Evolutionary conservation across 2,329 filamentous ascomycete genomes (phyloP), one percentile per base, ranked within the genome.

Genomic region (Delphinella strobiligena): DNA sequence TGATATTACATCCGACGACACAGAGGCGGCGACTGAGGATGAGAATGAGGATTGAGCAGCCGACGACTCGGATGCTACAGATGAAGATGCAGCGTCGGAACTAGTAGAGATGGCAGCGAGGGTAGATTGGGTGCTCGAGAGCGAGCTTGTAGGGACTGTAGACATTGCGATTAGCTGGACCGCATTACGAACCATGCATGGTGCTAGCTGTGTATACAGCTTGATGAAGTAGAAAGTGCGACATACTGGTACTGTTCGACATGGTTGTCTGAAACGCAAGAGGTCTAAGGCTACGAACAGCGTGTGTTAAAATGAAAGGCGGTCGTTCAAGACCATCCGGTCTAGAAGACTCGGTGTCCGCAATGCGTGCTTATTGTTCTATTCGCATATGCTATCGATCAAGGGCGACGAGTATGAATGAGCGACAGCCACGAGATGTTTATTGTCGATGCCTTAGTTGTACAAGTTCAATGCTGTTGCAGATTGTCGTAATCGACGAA

Each of bases 21-120:
- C n/a, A n/a, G n/a, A n/a, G 22, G 45, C 47, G 15, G 48, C 49
- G 5, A 48, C 39, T 9, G 47, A 49, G 19, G 49, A 41, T n/a
- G 46, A 42, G 29, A 38, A 36, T 22, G 43, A 41, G 22, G 42
- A 44, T 19, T 41, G 37, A 32, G 41, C 37, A 32, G 40, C 34
- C 29, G 45, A 36, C 31, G 43, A 38, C 17, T 10, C 47, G 15
- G 48, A 51, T 9, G 47, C 39, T 9, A 46, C 48, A 17, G 49
- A 41, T n/a, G 46, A 42, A 27, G 36, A 36, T 22, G 43, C 38
- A 22, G 42, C 42, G 18, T 41, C 34, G 31, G 41, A 34, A 32
- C 38, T 36, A 24, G 45, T 33, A 15, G 36, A 35, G 19, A 24
- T 29, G 34, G 41, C 32, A 15, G 29, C 16, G 32, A 29, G 24